Evolutionary conservation across 306 rosid genomes (phyloP).

Genomic region (Boehmeria nivea): DNA sequence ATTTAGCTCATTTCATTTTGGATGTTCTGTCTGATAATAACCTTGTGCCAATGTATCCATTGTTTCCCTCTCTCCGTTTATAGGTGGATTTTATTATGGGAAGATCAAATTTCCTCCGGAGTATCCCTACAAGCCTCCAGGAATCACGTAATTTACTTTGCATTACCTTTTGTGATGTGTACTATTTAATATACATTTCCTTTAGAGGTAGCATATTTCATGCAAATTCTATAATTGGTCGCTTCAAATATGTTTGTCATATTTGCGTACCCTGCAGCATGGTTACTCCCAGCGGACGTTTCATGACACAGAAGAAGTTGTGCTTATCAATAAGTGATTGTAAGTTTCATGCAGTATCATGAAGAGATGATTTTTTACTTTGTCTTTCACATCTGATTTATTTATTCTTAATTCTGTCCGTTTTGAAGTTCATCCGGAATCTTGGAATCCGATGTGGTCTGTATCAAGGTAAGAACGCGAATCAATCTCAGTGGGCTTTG

Average conservation of each 20-base stretch:
- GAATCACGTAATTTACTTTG: conserved; percentile 63
- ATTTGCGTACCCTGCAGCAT: conserved; percentile 47
- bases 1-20: neutral
- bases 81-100: conserved; percentile 94
- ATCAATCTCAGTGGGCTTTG: neutral
- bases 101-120: conserved; percentile 90
- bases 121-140: conserved; percentile 95
- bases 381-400: conserved; percentile 4
- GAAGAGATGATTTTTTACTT: conserved; percentile 10
- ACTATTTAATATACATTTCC: neutral
- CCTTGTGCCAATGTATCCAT: neutral
- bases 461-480: conserved; percentile 73
- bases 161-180: neutral
- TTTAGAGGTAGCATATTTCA: neutral
- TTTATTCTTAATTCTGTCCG: conserved; percentile 14
- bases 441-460: conserved; percentile 99
- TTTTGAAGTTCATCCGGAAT: conserved; percentile 90
- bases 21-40: conserved; percentile 8
- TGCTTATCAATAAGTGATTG: conserved; percentile 98
- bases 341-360: conserved; percentile 36
- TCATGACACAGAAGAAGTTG: conserved; percentile 83
- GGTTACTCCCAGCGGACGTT: conserved; percentile 94
- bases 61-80: neutral
- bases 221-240: neutral
- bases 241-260: neutral